Evolutionary conservation across 202 grass and related monocot genomes (phyloP), one percentile per base, ranked within the genome.

Genomic region (Bolboschoenoplectus hybrid): DNA sequence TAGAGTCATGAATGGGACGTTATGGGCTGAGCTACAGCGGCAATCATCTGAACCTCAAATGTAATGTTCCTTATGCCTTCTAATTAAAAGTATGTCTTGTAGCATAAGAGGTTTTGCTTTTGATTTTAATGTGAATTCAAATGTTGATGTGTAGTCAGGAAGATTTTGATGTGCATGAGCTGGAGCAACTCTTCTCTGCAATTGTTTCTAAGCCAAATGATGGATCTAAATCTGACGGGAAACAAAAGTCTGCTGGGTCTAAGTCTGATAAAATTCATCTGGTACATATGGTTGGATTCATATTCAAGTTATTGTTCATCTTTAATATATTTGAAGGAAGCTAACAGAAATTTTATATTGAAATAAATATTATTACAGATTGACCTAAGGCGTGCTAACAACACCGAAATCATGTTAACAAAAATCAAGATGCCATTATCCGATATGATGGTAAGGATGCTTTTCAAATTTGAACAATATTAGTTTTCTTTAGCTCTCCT

Each of bases 341-440:
- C 63, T 84, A 70, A 84, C 20, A 39, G 1, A 79, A 89, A 62
- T 52, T 7, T 92, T 86, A 17, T 81, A 40, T 83, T 89, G 52
- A 14, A 63, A 20, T 87, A 89, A 40, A 66, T 68, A 73, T 74
- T 84, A 66, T 57, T 82, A 63, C 87, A 98, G 95, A 85, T 98
- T 0, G 95, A 98, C 83, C 35, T 95, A 89, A 89, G 91, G 79
- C 84, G 93, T 73, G 95, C 95, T n/a, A 93, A 95, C 89, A 98
- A 98, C 82, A 93, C 93, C 47, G 93, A 98, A 73, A 98, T 98
- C 87, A 95, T 98, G 95, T 87, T 98, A 87, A 95, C 95, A 19
- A 98, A 95, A 92, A 98, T 98, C 86, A 98, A 98, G 87, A 98
- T 98, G 95, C 93, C 95, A 9, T 86, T 93, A 47, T 53, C 91